Conservation (phyloP, 75 land plant species). For the Chamaecyparis obtusa region DNA sequence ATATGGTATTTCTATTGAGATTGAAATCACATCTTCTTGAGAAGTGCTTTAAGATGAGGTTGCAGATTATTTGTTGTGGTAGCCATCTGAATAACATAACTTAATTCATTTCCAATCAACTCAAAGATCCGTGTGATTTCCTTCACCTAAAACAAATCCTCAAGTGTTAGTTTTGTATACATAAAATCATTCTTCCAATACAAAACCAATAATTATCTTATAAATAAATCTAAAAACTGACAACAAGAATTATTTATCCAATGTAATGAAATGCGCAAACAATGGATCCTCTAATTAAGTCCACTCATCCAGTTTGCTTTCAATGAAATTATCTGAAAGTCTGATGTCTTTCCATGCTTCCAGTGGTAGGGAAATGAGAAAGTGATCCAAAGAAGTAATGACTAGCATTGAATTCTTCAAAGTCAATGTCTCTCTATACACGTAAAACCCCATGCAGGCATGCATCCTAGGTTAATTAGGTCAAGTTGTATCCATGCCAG, state of each 20-base stretch:
- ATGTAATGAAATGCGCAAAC: background rate
- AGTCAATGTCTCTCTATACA: background rate
- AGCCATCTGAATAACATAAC: slow-evolving; percentile 79
- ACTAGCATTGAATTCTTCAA: background rate
- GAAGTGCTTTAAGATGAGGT: slow-evolving; percentile 66
- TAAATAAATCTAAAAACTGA: background rate
- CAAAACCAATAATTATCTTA: background rate
- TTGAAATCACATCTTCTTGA: slow-evolving; percentile 38
- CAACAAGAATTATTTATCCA: background rate
- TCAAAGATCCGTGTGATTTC: slow-evolving; percentile 47
- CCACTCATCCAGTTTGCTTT: background rate
- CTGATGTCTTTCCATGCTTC: background rate
- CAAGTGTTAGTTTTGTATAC: background rate
- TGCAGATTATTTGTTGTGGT: slow-evolving; percentile 48
- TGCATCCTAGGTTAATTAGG: background rate
- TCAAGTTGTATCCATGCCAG: background rate
- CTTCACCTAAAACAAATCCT: slow-evolving; percentile 45
- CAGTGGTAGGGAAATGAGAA: background rate
- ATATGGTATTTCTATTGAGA: background rate
- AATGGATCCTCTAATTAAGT: background rate
- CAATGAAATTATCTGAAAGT: background rate
- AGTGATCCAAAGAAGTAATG: background rate
- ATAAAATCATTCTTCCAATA: background rate
- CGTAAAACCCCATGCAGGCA: background rate
- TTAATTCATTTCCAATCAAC: slow-evolving; percentile 48